Conservation (phyloP, 805 yeast genomes). For the Yamadazyma nakazawae region DNA sequence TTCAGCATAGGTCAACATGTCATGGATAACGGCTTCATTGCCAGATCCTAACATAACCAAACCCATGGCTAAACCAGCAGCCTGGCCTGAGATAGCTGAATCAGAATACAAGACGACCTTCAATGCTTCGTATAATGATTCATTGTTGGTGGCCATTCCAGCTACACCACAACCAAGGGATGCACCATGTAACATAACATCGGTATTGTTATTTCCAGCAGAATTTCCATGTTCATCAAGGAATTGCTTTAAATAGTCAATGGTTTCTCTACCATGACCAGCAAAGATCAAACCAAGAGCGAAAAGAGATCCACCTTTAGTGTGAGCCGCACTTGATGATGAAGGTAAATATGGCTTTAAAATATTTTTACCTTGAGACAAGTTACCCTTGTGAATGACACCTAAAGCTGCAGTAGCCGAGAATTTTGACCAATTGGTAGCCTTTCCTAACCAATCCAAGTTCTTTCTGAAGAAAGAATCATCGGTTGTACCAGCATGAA, state of each 20-base stretch:
- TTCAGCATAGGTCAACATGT: constrained; percentile 86
- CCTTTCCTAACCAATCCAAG: constrained; percentile 93
- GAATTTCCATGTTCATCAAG: constrained; percentile 62
- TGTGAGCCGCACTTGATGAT: constrained; percentile 71
- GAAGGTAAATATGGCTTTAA: constrained; percentile 92
- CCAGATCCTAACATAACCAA: constrained; percentile 93
- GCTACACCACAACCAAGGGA: constrained; percentile 94
- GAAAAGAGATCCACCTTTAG: constrained; percentile 92
- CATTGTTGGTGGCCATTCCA: constrained; percentile 86
- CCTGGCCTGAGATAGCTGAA: constrained; percentile 92
- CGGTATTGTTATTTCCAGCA: constrained; percentile 68
- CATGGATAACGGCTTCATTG: constrained; percentile 59
- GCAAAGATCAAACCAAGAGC: constrained; percentile 94
- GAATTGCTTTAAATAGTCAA: constrained; percentile 71
- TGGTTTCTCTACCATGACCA: constrained; percentile 89
- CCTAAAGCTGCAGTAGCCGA: constrained; percentile 98
- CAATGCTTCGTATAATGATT: constrained; percentile 72
- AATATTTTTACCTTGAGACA: constrained; percentile 83
- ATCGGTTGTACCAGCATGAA: constrained; percentile 95
- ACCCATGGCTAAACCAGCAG: constrained; percentile 96
- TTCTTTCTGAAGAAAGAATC: constrained; percentile 89
- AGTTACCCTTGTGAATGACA: constrained; percentile 92
- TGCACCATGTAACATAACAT: constrained; percentile 91
- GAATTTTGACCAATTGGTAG: constrained; percentile 98
- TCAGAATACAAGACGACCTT: constrained; percentile 83